Evolutionary conservation across 768 basidiomycete species (phyloP).

Genomic region (Lactifluus pinguis): DNA sequence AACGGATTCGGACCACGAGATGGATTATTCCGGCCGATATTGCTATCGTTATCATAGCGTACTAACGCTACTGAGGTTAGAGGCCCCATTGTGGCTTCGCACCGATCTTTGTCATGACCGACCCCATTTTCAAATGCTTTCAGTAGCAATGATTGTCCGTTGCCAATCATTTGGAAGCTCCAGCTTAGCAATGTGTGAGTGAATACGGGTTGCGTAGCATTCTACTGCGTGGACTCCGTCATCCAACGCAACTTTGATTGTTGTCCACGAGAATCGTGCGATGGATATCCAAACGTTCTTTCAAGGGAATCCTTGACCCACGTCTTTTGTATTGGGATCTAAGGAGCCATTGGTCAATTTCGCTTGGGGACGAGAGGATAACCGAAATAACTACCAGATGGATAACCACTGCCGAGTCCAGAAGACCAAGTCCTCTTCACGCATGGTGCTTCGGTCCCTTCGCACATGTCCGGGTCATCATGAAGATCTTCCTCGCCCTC

Average conservation of each 20-base stretch:
- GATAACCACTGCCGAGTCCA: constrained; percentile 79
- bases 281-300: constrained; percentile 86
- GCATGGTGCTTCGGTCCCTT: neutral
- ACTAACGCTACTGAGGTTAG: constrained; percentile 58
- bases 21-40: too few relatives aligned
- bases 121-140: constrained; percentile 65
- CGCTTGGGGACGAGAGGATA: neutral
- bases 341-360: neutral
- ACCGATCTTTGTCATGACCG: constrained; percentile 69
- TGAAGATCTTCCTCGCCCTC: constrained; percentile 53
- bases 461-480: constrained; percentile 1
- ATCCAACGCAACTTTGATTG: constrained; percentile 77
- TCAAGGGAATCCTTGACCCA: constrained; percentile 75
- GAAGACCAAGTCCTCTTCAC: constrained; percentile 25
- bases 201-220: constrained; percentile 48
- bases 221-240: constrained; percentile 68
- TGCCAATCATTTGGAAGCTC: constrained; percentile 59
- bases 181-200: neutral
- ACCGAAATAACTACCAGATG: constrained; percentile 43
- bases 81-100: constrained; percentile 62
- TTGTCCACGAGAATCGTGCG: constrained; percentile 93
- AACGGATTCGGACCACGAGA: too few relatives aligned
- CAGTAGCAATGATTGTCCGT: constrained; percentile 66
- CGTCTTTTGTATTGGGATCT: constrained; percentile 91
- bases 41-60: constrained; percentile 37